Evolutionary conservation across 257 asterid species (phyloP).

Genomic region (Solanum dulcamara): DNA sequence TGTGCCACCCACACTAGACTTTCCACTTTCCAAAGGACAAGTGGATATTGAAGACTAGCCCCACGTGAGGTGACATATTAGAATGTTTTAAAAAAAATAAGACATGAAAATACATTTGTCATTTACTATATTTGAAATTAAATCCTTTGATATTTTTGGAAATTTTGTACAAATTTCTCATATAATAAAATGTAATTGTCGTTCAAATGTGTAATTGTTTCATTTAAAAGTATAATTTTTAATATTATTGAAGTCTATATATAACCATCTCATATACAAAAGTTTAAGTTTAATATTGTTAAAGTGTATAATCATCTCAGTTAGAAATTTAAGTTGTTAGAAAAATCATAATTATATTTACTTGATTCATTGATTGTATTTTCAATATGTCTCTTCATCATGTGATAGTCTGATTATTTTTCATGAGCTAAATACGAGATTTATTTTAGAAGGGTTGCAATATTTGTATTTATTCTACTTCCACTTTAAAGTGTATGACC

Average conservation of each 20-base stretch:
- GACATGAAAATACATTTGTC: too few relatives aligned
- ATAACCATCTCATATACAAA: not conserved
- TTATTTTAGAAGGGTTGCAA: not conserved
- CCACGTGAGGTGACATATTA: not conserved
- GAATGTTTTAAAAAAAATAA: not conserved
- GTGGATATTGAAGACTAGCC: not conserved
- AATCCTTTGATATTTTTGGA: not conserved
- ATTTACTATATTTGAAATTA: not conserved
- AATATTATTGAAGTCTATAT: not conserved
- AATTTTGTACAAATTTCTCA: not conserved
- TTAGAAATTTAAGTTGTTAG: not conserved
- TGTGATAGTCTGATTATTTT: too few relatives aligned
- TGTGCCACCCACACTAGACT: not conserved
- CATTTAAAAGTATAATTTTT: too few relatives aligned
- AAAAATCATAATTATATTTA: not conserved
- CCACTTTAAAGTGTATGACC: not conserved
- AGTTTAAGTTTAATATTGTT: not conserved
- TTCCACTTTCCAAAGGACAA: not conserved
- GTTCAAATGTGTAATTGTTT: too few relatives aligned
- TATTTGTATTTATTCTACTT: too few relatives aligned
- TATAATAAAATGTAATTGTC: not conserved
- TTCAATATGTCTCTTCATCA: not conserved
- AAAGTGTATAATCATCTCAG: not conserved
- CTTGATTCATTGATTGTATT: not conserved
- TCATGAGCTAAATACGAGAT: not conserved